Evolutionary conservation across 2,329 filamentous ascomycete species (phyloP), one percentile per base, ranked within the genome.

Genomic region (Hortaea werneckii): DNA sequence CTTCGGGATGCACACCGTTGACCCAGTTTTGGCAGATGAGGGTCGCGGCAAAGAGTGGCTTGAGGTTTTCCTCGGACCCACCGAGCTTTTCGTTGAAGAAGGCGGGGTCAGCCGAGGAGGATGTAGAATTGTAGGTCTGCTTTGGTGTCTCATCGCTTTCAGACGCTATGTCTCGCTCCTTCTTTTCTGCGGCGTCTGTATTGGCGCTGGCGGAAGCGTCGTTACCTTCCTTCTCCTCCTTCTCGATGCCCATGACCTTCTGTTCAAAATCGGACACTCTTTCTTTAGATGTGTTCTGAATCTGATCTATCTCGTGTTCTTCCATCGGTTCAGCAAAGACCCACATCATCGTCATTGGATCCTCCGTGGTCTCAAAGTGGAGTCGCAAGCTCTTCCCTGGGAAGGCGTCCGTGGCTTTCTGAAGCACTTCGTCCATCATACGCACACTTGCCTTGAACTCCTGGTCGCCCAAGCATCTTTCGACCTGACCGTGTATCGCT

Each of bases 311-410:
- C 44, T 87, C 74, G 5, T 81, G 75, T 5, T 85, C 76, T 0
- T 77, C 77, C 44, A 96, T 81, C 3, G 92, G 89, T 63, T 94
- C 84, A 10, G 83, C 89, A 60, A 95, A 94, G 44, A 96, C 79
- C 60, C 94, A 90, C 78, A 95, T 89, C 56, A 83, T 83, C 77
- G 6, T 52, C 6, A 53, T 50, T 35, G 53, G 47, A 12, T 38
- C 42, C 2, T 38, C 41, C 26, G 42, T 45, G 72, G 45, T 76
- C 70, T 48, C 86, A 77, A 63, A 62, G 35, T 60, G 57, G 8
- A 63, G 48, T 12, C 60, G 50, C 44, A 63, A 42, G 13, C 54
- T 58, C 48, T 77, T 74, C 38, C 83, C 73, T 0, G 92, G 92
- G 58, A 83, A 96, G 52, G 76, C 80, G 37, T 76, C 67, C 0